Conservation (phyloP, 192 early-diverging fungal species). For the Coemansia sp. region DNA sequence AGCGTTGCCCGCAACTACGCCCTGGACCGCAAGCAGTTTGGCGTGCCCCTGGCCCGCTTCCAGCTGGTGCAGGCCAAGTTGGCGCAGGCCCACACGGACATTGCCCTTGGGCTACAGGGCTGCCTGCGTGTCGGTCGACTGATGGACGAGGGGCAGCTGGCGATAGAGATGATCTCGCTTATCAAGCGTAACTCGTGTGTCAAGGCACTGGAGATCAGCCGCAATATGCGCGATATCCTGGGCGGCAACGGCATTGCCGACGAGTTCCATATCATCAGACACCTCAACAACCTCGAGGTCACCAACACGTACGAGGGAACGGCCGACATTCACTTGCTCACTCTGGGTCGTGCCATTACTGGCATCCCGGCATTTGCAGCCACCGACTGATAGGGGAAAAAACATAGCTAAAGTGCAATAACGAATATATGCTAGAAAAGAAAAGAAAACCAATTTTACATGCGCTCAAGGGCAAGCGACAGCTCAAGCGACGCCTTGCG, state of each 20-base stretch:
- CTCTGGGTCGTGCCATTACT: constrained; percentile 92
- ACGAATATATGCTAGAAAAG: not conserved
- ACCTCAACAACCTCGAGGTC: constrained; percentile 88
- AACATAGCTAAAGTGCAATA: not conserved
- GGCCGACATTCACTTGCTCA: constrained; percentile 91
- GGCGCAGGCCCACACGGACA: constrained; percentile 91
- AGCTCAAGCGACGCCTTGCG: constrained; percentile 50
- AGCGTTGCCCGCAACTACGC: constrained; percentile 87
- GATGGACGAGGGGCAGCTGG: constrained; percentile 82
- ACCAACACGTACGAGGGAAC: constrained; percentile 98
- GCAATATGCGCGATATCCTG: constrained; percentile 85
- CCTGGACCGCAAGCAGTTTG: constrained; percentile 89
- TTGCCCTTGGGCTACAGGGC: constrained; percentile 83
- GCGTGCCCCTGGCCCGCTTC: constrained; percentile 84
- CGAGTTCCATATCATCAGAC: constrained; percentile 96
- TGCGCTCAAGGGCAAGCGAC: constrained; percentile 39
- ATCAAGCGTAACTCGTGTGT: constrained; percentile 96
- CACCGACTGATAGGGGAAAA: constrained; percentile 14
- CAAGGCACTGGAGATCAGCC: constrained; percentile 91
- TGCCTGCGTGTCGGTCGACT: constrained; percentile 89
- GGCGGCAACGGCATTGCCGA: constrained; percentile 96
- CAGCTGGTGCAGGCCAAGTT: constrained; percentile 97
- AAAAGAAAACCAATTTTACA: constrained; percentile 8
- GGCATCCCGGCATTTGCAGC: constrained; percentile 73
- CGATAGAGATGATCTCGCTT: constrained; percentile 93